Conservation (phyloP, 345 rosid genomes). For the Corchorus olitorius region DNA sequence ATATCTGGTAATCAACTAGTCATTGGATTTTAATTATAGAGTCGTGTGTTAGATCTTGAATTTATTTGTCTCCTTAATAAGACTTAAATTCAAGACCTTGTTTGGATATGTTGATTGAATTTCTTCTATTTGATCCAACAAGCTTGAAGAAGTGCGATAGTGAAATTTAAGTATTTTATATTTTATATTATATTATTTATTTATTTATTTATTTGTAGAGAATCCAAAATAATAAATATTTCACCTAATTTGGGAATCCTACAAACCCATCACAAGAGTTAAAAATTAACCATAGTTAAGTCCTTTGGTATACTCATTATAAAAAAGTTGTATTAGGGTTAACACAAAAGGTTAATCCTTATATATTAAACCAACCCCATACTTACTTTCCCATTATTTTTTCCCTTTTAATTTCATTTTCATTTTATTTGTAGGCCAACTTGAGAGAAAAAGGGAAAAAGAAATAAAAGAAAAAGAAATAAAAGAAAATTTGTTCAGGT, state of each 20-base stretch:
- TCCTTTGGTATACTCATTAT: not conserved
- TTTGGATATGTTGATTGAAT: too few relatives aligned
- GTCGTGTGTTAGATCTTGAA: too few relatives aligned
- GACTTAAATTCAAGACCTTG: too few relatives aligned
- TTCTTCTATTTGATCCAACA: too few relatives aligned
- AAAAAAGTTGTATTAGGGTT: constrained; percentile 25
- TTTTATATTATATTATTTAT: not conserved
- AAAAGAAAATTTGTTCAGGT: constrained; percentile 11
- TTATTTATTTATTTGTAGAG: not conserved
- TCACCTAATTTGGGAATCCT: not conserved
- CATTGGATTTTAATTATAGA: too few relatives aligned
- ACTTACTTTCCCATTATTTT: constrained; percentile 6
- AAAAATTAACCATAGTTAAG: constrained; percentile 37
- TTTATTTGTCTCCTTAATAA: too few relatives aligned
- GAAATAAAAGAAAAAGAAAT: not conserved
- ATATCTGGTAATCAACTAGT: too few relatives aligned
- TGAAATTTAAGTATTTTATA: too few relatives aligned
- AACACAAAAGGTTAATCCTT: not conserved
- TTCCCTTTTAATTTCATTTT: not conserved
- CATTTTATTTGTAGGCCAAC: not conserved
- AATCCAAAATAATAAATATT: not conserved
- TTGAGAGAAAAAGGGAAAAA: not conserved
- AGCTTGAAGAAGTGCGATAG: too few relatives aligned
- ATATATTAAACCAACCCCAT: constrained; percentile 21
- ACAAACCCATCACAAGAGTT: constrained; percentile 22